Percentiles rank a stretch among this genome's conserved stretches.
Evolutionary conservation across 1,284 basidiomycete species (phyloP).

Genomic region (Leccinum fuscescens): DNA sequence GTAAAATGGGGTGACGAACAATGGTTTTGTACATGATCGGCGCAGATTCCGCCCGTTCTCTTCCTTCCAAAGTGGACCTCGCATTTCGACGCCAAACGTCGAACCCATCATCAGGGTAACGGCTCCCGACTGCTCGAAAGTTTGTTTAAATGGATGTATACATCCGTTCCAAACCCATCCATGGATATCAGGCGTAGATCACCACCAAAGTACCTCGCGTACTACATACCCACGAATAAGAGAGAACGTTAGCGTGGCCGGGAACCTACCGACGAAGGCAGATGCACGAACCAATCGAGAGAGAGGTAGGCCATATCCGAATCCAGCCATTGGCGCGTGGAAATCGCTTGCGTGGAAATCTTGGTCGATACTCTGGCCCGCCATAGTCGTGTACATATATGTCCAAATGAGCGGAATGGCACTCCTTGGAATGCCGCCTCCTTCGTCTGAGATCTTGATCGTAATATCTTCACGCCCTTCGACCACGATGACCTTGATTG

Average conservation of each 20-base stretch:
- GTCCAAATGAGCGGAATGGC: conserved; percentile 98
- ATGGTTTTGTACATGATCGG: neutral
- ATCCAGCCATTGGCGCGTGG: conserved; percentile 98
- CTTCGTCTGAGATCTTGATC: conserved; percentile 97
- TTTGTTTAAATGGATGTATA: conserved; percentile 88
- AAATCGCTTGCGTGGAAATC: conserved; percentile 90
- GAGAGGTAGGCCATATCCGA: conserved; percentile 91
- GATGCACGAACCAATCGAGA: conserved; percentile 70
- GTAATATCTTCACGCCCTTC: conserved; percentile 96
- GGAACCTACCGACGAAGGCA: conserved; percentile 10
- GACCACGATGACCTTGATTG: conserved; percentile 96
- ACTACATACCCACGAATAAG: conserved; percentile 43
- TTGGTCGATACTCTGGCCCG: conserved; percentile 82
- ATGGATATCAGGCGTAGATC: conserved; percentile 96
- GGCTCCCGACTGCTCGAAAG: conserved; percentile 82
- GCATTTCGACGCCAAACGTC: neutral
- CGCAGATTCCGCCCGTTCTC: neutral
- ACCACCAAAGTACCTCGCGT: conserved; percentile 95
- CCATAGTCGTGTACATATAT: conserved; percentile 99
- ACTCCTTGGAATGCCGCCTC: conserved; percentile 92
- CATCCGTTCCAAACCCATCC: conserved; percentile 94
- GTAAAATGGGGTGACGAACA: conserved; percentile 6
- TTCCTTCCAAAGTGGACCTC: neutral
- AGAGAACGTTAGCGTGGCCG: conserved; percentile 10
- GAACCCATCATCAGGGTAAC: conserved; percentile 43